These are phyloP conservation scores for Helicostylum pulchrum DNA, from an alignment of 192 early-diverging fungal species.

Conservation along the genomic window DNA sequence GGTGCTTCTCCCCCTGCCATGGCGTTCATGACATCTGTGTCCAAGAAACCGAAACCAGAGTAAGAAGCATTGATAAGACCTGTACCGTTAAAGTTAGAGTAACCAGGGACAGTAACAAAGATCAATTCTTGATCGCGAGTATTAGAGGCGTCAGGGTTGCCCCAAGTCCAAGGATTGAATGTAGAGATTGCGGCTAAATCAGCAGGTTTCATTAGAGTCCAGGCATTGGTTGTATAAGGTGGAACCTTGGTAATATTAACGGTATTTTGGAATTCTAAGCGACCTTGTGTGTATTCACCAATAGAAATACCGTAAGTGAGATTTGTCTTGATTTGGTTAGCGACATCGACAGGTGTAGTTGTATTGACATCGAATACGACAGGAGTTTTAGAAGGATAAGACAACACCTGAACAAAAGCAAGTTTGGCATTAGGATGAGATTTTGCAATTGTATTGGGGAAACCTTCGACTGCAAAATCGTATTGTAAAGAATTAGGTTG, in stretches of 20 bases:
- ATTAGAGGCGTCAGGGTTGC: background rate
- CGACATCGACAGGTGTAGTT: conserved; percentile 26
- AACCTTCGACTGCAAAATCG: conserved; percentile 28
- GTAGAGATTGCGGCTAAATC: background rate
- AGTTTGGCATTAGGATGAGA: conserved; percentile 4
- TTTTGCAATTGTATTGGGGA: background rate
- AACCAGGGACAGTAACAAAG: conserved; percentile 17
- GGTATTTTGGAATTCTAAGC: conserved; percentile 26
- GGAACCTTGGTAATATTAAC: no score
- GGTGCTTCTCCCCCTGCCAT: background rate
- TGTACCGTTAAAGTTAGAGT: background rate
- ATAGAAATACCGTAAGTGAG: conserved; percentile 30
- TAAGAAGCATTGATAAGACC: background rate
- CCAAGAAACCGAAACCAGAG: conserved; percentile 26
- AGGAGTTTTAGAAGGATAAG: no score
- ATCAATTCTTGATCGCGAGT: background rate
- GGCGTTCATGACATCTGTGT: conserved; percentile 27
- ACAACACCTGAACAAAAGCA: conserved; percentile 26
- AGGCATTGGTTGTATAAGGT: no score
- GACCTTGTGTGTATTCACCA: conserved; percentile 36
- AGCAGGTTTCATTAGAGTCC: conserved; percentile 8
- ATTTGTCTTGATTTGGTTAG: conserved; percentile 31
- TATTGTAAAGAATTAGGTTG: conserved; percentile 35
- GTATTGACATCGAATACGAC: conserved; percentile 30
- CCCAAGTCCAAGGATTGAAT: conserved; percentile 30